Evolutionary conservation across 108 stramenopile species (phyloP), one percentile per base, ranked within the genome.

Genomic region (Skeletonema costatum): DNA sequence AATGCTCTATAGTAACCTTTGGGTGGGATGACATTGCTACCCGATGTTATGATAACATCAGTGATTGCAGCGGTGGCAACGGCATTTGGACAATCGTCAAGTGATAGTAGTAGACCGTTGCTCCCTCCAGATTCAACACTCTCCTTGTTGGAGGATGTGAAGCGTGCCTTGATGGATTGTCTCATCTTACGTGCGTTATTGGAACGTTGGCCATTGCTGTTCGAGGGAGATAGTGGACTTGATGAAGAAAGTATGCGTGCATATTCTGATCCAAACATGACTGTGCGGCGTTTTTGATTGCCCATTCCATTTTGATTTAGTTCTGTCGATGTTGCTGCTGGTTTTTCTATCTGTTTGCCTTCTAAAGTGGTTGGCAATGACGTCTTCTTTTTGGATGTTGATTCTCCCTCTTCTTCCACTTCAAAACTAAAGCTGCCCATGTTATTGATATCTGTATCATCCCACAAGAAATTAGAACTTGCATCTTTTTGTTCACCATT

Each of bases 181-280:
- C 58, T 56, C 39, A 56, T 39, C 66, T 48, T 68, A 33, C 33
- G 59, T 9, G 32, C 32, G 68, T 29, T 66, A 42, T 70, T n/a
- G n/a, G 63, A 41, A 9, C 44, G 63, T 64, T 36, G 10, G 12
- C 48, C 13, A 65, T 64, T 44, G 39, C 75, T 31, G 39, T 72
- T 36, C 11, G 65, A 38, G 62, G 62, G 21, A 32, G 61, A 48
- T 73, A 41, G 9, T 35, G 61, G 82, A 60, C 78, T 82, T 44
- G 90, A 87, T 11, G 81, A 73, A 11, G 91, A 91, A 29, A 96
- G 64, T 48, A 88, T 81, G 0, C 92, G 86, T 17, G 95, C 95
- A 82, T 96, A 96, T 69, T 96, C 95, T 1, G 91, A 92, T 25
- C 91, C 95, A 84, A 92, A 96, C 90, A 94, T 89, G 77, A 87